These are phyloP conservation scores for Penicillium coprophilum DNA, from an alignment of 495 filamentous ascomycete genomes.

Conservation along the genomic window DNA sequence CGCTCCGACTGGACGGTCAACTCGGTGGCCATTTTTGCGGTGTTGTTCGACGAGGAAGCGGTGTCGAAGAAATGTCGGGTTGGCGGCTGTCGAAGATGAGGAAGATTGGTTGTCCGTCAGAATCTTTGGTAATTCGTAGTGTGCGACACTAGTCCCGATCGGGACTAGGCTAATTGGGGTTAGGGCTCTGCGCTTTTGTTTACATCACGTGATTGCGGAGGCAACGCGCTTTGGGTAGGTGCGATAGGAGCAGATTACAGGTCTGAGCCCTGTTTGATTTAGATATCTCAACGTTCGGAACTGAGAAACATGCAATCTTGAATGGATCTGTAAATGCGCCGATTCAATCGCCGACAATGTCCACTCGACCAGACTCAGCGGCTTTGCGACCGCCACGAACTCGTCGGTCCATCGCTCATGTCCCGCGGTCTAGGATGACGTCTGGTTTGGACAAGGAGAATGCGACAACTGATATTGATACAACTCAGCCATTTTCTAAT, in stretches of 20 bases:
- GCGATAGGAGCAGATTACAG: conserved; percentile 9
- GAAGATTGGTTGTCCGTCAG: conserved; percentile 44
- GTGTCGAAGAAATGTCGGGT: conserved; percentile 42
- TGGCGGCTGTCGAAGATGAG: conserved; percentile 44
- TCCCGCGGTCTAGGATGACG: conserved; percentile 52
- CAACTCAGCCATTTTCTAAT: conserved; percentile 28
- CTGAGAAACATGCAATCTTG: conserved; percentile 2
- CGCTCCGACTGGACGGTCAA: conserved; percentile 97
- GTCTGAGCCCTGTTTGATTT: neutral
- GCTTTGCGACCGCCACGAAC: conserved; percentile 51
- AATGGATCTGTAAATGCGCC: conserved; percentile 11
- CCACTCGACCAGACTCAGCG: conserved; percentile 40
- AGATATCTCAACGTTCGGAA: conserved; percentile 5
- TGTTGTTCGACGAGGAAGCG: conserved; percentile 48
- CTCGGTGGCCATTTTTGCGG: conserved; percentile 95
- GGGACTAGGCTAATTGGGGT: conserved; percentile 36
- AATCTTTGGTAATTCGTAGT: conserved; percentile 38
- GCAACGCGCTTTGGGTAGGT: conserved; percentile 34
- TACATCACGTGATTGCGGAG: conserved; percentile 37
- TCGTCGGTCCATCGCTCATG: conserved; percentile 75
- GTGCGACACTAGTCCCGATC: conserved; percentile 40
- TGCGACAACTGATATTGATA: conserved; percentile 59
- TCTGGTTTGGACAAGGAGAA: conserved; percentile 66
- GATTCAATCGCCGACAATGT: conserved; percentile 29
- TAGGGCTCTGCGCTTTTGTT: conserved; percentile 50